These are phyloP conservation scores for Casuarina glauca DNA, from an alignment of 306 rosid genomes.

Conservation along the genomic window DNA sequence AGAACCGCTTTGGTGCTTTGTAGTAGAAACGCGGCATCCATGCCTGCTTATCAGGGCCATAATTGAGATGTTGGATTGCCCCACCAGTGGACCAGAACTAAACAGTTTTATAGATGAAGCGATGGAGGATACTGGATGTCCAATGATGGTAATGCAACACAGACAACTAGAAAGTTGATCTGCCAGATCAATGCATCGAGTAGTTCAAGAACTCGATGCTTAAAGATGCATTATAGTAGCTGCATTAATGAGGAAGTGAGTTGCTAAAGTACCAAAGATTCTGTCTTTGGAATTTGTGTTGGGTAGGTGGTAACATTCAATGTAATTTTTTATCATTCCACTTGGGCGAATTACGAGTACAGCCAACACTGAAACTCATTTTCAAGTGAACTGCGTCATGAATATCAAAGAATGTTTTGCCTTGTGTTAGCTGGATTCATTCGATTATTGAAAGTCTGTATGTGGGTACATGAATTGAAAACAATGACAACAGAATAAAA, in stretches of 20 bases:
- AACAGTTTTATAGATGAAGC: neutral
- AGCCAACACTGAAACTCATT: neutral
- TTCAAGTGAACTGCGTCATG: neutral
- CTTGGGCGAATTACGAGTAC: neutral
- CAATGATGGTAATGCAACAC: neutral
- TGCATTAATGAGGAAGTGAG: too few species aligned
- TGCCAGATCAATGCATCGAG: neutral
- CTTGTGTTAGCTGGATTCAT: neutral
- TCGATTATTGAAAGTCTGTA: neutral
- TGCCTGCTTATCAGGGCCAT: neutral
- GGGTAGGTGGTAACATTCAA: neutral
- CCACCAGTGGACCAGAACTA: neutral
- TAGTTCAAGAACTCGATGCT: neutral
- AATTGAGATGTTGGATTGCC: neutral
- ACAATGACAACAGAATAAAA: neutral
- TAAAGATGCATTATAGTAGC: neutral
- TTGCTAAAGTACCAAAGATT: too few species aligned
- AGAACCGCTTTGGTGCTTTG: neutral
- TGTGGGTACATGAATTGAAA: neutral
- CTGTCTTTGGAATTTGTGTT: neutral
- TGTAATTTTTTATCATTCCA: neutral
- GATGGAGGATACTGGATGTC: neutral
- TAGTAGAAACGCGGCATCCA: neutral
- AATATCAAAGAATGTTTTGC: neutral
- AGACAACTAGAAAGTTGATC: neutral